Base-by-base conservation (phyloP, 2,329 filamentous ascomycete species). In the Aschersonia sp. region DNA sequence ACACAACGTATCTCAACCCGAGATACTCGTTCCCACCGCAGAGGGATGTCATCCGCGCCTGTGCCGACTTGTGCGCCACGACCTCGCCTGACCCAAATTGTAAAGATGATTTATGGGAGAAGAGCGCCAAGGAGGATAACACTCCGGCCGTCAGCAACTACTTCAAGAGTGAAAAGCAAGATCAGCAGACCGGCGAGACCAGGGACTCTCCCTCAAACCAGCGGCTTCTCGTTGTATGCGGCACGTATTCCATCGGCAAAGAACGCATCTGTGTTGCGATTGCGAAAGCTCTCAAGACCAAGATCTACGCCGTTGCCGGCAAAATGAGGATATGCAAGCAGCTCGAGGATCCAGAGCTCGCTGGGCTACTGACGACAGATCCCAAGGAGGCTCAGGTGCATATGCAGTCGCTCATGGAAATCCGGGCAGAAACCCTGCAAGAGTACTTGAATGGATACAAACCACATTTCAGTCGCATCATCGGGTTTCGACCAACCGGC, bases 211-310 rank as follows among this genome's bases (percentile, higher is more conserved):
- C 53, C 9, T 53, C 56, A 53, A 53, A 58, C 53, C 56, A 85
- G 44, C 81, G 87, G 5, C 73, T 98, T 2, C 75, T 98, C 0
- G 86, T 98, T 5, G 79, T 98, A 6, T 94, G 95, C 51, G 92
- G 92, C 43, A 98, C 92, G 0, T 98, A 98, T 66, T 94, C 85
- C 56, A 98, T 98, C 57, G 92, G 92, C 59, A 98, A 98, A 66
- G 92, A 98, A 64, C 83, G 89, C 41, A 89, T 98, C 54, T 97
- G 90, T 61, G 73, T 95, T 33, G 89, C 87, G 42, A 94, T 98
- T 53, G 92, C 92, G 4, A 79, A 83, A 56, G 89, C 89, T 0
- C 72, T 98, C 2, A 72, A 80, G 40, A 86, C 82, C 55, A 95
- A 94, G 60, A 97, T 98, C 52, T 98, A 84, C 59, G 90, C 90